phyloP scores from a whole-genome alignment of 2,329 filamentous ascomycete species.

The Colletotrichum sp. region DNA sequence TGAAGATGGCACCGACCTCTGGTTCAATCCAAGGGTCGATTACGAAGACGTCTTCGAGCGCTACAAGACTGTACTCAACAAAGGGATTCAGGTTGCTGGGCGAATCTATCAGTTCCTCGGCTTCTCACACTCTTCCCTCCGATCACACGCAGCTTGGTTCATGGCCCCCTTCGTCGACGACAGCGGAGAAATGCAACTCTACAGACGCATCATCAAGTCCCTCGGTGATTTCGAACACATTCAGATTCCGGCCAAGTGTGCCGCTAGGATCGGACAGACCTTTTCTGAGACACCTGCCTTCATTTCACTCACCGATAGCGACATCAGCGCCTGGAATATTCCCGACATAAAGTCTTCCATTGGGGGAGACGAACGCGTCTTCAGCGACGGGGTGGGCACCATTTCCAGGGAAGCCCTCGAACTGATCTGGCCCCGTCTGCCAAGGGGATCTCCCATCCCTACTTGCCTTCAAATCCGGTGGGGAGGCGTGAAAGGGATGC shows the following conservation, averaged over 20 bases:
- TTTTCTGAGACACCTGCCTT: slow-evolving; percentile 77
- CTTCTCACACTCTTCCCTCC: slow-evolving; percentile 79
- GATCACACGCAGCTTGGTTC: slow-evolving; percentile 73
- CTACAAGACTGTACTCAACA: slow-evolving; percentile 63
- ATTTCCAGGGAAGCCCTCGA: slow-evolving; percentile 66
- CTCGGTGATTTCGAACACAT: slow-evolving; percentile 58
- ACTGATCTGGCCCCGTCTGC: slow-evolving; percentile 62
- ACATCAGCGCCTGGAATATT: slow-evolving; percentile 39
- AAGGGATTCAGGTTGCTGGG: slow-evolving; percentile 68
- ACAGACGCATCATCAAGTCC: slow-evolving; percentile 46
- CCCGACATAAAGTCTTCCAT: slow-evolving; percentile 55
- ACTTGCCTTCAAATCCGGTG: slow-evolving; percentile 78
- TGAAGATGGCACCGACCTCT: slow-evolving; percentile 70
- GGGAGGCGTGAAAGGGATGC: slow-evolving; percentile 78
- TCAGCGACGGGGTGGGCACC: slow-evolving; percentile 81
- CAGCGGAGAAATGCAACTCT: slow-evolving; percentile 33
- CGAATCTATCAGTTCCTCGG: slow-evolving; percentile 70
- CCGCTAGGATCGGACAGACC: slow-evolving; percentile 66
- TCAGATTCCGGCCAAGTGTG: slow-evolving; percentile 57
- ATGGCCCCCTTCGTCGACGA: slow-evolving; percentile 49
- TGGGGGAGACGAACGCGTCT: slow-evolving; percentile 54
- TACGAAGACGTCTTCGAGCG: slow-evolving; percentile 57
- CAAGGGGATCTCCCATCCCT: slow-evolving; percentile 51
- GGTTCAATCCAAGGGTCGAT: slow-evolving; percentile 55
- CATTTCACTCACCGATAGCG: slow-evolving; percentile 48